Base-by-base conservation (phyloP, 2,329 filamentous ascomycete genomes). In the Blumeria hordei region DNA sequence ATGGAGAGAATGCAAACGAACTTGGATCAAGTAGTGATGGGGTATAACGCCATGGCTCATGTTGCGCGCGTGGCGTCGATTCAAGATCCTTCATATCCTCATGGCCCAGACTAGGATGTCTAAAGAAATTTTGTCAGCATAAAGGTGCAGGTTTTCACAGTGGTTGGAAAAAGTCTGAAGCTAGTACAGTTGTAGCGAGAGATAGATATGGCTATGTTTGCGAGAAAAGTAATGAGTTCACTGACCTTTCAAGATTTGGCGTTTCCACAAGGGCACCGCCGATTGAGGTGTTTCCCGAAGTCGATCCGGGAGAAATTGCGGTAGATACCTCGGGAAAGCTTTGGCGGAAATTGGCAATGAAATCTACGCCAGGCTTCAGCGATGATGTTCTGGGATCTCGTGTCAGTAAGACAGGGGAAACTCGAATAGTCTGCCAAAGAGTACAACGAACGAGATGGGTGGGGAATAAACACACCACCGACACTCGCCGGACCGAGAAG, bases 11-110 rank as follows among this genome's bases (percentile, higher is more conserved):
- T 28, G 80, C 78, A 66, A 86, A 86, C 34, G 85, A 84, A 66
- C 83, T 87, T 16, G 87, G 80, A 65, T 96, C 90, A 65, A 96
- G 76, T 56, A 94, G 72, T 21, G 88, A 92, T 3, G 88, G 87
- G 2, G 88, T 94, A 64, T 94, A 88, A 60, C 84, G 78, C 81
- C 88, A 92, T 62, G 77, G 80, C 61, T 95, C 88, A 63, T 83
- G 80, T 44, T 83, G 77, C 16, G 81, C 83, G 65, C 84, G 78
- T 5, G 87, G 86, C 3, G 86, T 94, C 18, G 85, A 83, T 64
- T 94, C 87, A 63, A 84, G 78, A 68, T 92, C 84, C 66, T 85
- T 86, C 59, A 77, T 68, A 56, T 64, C 63, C 56, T 64, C 63
- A 49, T 63, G 59, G 45, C 61, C 60, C 32, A 61, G n/a, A 52